These are phyloP conservation scores for Annulohypoxylon truncatum DNA, from an alignment of 2,329 filamentous ascomycete species.

Conservation along the genomic window DNA sequence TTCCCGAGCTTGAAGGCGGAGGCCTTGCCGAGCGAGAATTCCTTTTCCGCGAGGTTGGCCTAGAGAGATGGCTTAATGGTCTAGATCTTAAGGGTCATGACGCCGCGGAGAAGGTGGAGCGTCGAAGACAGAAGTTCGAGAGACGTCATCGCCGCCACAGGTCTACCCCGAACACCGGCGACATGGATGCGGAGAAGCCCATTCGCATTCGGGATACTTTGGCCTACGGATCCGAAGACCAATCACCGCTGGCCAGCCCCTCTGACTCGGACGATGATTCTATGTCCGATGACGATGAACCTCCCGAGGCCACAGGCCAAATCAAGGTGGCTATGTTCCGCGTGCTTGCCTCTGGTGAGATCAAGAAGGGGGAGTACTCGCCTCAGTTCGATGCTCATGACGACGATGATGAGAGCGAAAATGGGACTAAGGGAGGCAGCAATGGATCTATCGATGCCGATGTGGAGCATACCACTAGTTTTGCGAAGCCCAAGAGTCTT, in stretches of 20 bases:
- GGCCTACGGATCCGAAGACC: constrained; percentile 82
- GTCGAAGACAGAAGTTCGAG: constrained; percentile 83
- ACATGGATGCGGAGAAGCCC: constrained; percentile 56
- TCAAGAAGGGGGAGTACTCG: constrained; percentile 97
- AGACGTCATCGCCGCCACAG: constrained; percentile 74
- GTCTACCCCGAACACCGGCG: constrained; percentile 54
- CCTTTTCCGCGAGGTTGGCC: constrained; percentile 93
- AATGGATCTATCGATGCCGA: constrained; percentile 78
- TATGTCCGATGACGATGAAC: constrained; percentile 79
- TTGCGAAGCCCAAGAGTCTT: constrained; percentile 94
- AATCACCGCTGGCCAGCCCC: constrained; percentile 77
- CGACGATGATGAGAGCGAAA: constrained; percentile 79
- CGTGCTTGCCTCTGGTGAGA: constrained; percentile 93
- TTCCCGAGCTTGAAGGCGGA: constrained; percentile 89
- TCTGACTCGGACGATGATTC: constrained; percentile 82
- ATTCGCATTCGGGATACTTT: constrained; percentile 69
- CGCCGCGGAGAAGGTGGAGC: constrained; percentile 88
- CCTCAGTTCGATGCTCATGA: constrained; percentile 98
- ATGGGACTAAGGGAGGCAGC: constrained; percentile 63
- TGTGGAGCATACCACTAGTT: constrained; percentile 96
- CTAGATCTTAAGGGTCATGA: constrained; percentile 95
- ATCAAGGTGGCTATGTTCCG: constrained; percentile 98
- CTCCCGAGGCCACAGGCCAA: constrained; percentile 93
- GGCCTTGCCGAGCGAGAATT: constrained; percentile 97
- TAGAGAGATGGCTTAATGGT: constrained; percentile 96